These are phyloP conservation scores for Volvariella volvacea DNA, from an alignment of 1,284 basidiomycete species.

Conservation along the genomic window DNA sequence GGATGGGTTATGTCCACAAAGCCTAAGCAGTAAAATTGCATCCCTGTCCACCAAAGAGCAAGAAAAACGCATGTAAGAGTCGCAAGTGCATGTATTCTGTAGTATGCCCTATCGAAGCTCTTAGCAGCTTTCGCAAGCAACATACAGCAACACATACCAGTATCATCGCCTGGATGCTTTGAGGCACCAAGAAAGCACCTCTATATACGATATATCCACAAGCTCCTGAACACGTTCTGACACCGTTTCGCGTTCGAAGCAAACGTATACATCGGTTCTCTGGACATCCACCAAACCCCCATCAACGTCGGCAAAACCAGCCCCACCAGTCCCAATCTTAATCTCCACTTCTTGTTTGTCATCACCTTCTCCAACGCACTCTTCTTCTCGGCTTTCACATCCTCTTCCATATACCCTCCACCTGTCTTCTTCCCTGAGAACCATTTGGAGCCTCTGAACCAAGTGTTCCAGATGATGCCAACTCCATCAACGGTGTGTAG, in stretches of 20 bases:
- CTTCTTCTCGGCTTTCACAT: not conserved
- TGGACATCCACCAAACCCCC: slow-evolving; percentile 46
- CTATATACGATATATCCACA: slow-evolving; percentile 6
- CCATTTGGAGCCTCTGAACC: slow-evolving; percentile 16
- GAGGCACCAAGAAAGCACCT: too few relatives aligned
- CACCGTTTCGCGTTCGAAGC: slow-evolving; percentile 43
- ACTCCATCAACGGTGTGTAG: slow-evolving; percentile 57
- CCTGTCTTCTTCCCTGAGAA: not conserved
- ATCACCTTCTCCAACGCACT: slow-evolving; percentile 2
- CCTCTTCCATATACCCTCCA: not conserved
- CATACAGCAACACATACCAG: too few relatives aligned
- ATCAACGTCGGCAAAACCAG: slow-evolving; percentile 42
- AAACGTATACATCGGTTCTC: slow-evolving; percentile 53
- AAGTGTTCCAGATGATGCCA: slow-evolving; percentile 45
- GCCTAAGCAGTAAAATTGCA: too few relatives aligned
- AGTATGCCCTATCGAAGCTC: too few relatives aligned
- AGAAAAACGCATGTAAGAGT: too few relatives aligned
- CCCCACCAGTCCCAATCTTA: slow-evolving; percentile 23
- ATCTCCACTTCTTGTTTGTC: slow-evolving; percentile 19
- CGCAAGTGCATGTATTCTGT: too few relatives aligned
- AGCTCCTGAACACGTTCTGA: slow-evolving; percentile 23
- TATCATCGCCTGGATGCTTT: too few relatives aligned
- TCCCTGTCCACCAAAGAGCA: too few relatives aligned
- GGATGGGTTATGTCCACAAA: too few relatives aligned
- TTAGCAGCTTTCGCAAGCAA: too few relatives aligned